phyloP scores from a whole-genome alignment of 2,329 filamentous ascomycete genomes.

The Paraphoma chrysanthemicola region DNA sequence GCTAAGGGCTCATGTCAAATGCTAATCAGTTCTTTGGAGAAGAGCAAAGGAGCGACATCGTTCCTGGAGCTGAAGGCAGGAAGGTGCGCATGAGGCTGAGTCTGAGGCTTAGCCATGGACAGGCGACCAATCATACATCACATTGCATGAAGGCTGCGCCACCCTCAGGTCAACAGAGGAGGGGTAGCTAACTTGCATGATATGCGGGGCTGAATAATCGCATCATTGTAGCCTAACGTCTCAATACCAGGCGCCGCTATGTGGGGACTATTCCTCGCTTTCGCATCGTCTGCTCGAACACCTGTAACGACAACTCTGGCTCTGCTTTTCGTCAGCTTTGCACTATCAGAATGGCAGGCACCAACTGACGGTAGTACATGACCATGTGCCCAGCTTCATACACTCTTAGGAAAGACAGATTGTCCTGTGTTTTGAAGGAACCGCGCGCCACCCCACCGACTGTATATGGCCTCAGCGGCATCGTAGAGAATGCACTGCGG shows the following conservation, averaged over 20 bases:
- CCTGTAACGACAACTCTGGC: conserved; percentile 55
- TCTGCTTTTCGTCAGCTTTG: conserved; percentile 29
- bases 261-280: conserved; percentile 46
- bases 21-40: no score
- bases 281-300: conserved; percentile 56
- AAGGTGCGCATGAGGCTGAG: no score
- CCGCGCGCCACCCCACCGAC: conserved; percentile 53
- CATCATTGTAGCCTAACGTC: background rate
- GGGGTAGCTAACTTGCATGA: no score
- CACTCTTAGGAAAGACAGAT: conserved; percentile 59
- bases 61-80: background rate
- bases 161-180: no score
- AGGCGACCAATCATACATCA: no score
- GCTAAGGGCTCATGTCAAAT: background rate
- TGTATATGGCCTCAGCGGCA: background rate
- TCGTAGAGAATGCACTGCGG: background rate
- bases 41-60: no score
- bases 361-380: conserved; percentile 54
- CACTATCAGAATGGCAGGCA: background rate
- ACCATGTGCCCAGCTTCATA: conserved; percentile 55
- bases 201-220: background rate
- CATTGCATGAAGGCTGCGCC: no score
- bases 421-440: conserved; percentile 71
- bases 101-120: no score
- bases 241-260: conserved; percentile 14